phyloP scores from a whole-genome alignment of 2,329 filamentous ascomycete genomes.

The Diaporthe sp. region DNA sequence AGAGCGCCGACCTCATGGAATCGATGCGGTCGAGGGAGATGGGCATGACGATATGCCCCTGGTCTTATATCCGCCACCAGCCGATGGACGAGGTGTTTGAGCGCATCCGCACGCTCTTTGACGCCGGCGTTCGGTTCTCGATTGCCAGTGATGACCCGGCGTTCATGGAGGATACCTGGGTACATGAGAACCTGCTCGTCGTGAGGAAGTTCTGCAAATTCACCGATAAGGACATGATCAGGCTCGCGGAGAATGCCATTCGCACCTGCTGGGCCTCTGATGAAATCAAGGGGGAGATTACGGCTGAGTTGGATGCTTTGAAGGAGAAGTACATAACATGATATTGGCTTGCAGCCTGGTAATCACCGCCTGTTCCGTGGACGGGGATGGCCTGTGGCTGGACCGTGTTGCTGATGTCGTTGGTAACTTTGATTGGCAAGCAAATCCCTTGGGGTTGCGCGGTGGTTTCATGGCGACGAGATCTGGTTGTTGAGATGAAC shows the following conservation, averaged over 20 bases:
- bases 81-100: slow-evolving; percentile 54
- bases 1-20: slow-evolving; percentile 45
- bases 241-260: slow-evolving; percentile 53
- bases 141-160: slow-evolving; percentile 61
- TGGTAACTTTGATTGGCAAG: slow-evolving; percentile 21
- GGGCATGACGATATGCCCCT: slow-evolving; percentile 54
- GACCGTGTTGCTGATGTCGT: slow-evolving; percentile 22
- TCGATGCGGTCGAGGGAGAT: slow-evolving; percentile 46
- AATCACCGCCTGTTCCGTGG: not conserved
- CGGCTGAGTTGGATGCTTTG: not conserved
- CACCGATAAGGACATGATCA: slow-evolving; percentile 53
- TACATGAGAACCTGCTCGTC: slow-evolving; percentile 58
- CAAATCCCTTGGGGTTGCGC: not conserved
- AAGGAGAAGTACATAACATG: not conserved
- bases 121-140: slow-evolving; percentile 56
- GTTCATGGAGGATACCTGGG: slow-evolving; percentile 61
- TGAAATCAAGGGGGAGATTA: slow-evolving; percentile 46
- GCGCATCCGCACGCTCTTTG: slow-evolving; percentile 54
- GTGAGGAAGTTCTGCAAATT: slow-evolving; percentile 53
- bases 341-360: not conserved
- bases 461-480: too few relatives aligned
- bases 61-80: slow-evolving; percentile 54
- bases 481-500: too few relatives aligned
- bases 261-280: slow-evolving; percentile 58
- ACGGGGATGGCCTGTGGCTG: slow-evolving; percentile 25